These are phyloP conservation scores for Gossypium gossypioides DNA, from an alignment of 441 rosid species.

Conservation along the genomic window DNA sequence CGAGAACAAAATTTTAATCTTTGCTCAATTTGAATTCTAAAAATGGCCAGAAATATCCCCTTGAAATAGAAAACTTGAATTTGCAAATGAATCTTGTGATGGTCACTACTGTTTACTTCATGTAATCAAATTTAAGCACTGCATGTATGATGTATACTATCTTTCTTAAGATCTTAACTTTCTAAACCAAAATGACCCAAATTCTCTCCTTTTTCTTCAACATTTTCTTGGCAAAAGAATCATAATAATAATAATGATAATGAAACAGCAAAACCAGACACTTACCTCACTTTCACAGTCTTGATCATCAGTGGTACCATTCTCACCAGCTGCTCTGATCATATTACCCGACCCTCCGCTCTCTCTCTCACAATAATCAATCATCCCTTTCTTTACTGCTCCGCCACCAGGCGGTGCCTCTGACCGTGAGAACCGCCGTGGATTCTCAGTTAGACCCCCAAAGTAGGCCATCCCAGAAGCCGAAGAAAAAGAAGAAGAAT, in stretches of 20 bases:
- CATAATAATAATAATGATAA: constrained; percentile 17
- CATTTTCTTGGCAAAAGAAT: constrained; percentile 7
- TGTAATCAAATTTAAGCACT: not conserved
- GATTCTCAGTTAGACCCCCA: constrained; percentile 1
- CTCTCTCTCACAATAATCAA: not conserved
- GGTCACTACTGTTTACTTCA: not conserved
- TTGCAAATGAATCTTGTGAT: not conserved
- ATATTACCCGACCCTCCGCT: constrained; percentile 33
- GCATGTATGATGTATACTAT: not conserved
- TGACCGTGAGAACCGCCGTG: not conserved
- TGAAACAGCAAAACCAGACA: not conserved
- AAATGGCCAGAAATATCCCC: too few relatives aligned
- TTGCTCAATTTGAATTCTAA: not conserved
- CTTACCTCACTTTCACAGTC: constrained; percentile 75
- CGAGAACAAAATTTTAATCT: not conserved
- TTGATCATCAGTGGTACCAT: constrained; percentile 44
- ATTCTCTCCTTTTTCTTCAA: not conserved
- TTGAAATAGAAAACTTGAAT: too few relatives aligned
- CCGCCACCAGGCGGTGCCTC: not conserved
- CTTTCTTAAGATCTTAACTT: not conserved
- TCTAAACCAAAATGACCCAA: not conserved
- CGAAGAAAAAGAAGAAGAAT: constrained; percentile 13
- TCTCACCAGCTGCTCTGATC: constrained; percentile 40
- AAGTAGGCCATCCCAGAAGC: constrained; percentile 7
- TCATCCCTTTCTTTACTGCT: constrained; percentile 1